Base-by-base conservation (phyloP, 2,329 filamentous ascomycete genomes). In the Rhynchosporium secalis region DNA sequence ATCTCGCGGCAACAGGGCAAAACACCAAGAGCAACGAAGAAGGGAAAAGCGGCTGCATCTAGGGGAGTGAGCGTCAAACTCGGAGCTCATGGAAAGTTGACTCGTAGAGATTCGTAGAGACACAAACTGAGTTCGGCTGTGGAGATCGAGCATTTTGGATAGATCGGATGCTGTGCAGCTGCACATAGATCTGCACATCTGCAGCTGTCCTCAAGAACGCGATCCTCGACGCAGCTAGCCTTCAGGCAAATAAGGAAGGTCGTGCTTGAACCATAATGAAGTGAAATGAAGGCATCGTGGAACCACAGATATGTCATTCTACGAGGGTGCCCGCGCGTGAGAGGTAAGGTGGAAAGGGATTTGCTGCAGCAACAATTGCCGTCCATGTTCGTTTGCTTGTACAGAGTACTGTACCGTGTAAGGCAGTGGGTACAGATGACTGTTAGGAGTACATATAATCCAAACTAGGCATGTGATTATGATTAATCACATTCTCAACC, bases 91-190 rank as follows among this genome's bases (percentile, higher is more conserved):
- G 38, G 48, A 51, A 51, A 33, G 48, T 49, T 28, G 26, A 10
- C 29, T 31, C 33, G 10, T 36, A 29, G 13, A 49, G 47, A 15
- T 43, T 43, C 20, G 20, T 20, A 20, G 20, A 20, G 20, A 20
- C 20, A 20, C 20, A 20, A 20, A 20, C 20, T 20, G 20, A 20
- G 20, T 20, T 20, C 20, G 20, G 20, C 20, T 20, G 20, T 20
- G 10, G 40, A 43, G 40, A 43, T 48, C 6, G 29, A 49, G 47
- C 47, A 33, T 4, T 49, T 49, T 36, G 13, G 31, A 49, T 7
- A 12, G 28, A 36, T 15, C 8, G 29, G 29, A 51, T 51, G 48
- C 48, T n/a, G 31, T 51, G 48, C 48, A 51, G 48, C 48, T 51
- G 20, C 20, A 20, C 20, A 8, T 31, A 36, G 31, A 13, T 13